Conservation (phyloP, 768 basidiomycete genomes). For the Tricholoma terreum region DNA sequence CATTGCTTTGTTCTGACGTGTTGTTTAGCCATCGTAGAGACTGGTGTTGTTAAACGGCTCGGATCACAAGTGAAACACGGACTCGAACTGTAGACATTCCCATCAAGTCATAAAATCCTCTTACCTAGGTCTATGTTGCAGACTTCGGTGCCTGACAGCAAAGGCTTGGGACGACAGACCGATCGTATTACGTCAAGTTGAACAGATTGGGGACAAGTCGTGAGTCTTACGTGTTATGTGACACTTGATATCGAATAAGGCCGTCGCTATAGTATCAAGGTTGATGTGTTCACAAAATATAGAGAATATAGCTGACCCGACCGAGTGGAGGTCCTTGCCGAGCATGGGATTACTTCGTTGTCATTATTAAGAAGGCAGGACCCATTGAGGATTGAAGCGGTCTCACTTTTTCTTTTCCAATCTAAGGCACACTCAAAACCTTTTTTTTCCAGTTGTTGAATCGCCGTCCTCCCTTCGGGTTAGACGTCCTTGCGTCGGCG, state of each 20-base stretch:
- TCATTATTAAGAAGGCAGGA: slow-evolving; percentile 51
- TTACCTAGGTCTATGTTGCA: slow-evolving; percentile 23
- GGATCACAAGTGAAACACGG: slow-evolving; percentile 71
- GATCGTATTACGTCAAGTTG: slow-evolving; percentile 80
- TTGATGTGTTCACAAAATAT: neutral
- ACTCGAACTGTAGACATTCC: slow-evolving; percentile 63
- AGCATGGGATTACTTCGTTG: slow-evolving; percentile 68
- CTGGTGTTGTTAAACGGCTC: slow-evolving; percentile 60
- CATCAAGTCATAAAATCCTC: neutral
- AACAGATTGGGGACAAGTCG: slow-evolving; percentile 93
- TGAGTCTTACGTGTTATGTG: slow-evolving; percentile 33
- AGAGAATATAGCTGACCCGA: neutral
- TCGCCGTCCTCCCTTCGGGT: slow-evolving; percentile 71
- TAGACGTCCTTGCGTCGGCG: slow-evolving; percentile 58
- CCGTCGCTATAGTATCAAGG: slow-evolving; percentile 9
- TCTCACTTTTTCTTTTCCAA: slow-evolving; percentile 23
- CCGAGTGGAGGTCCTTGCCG: slow-evolving; percentile 62
- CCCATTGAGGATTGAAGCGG: slow-evolving; percentile 62
- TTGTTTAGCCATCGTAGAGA: slow-evolving; percentile 67
- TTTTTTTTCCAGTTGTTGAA: slow-evolving; percentile 58
- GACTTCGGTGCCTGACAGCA: slow-evolving; percentile 73
- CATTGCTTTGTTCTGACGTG: slow-evolving; percentile 1
- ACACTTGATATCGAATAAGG: slow-evolving; percentile 26
- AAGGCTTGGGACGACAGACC: slow-evolving; percentile 93
- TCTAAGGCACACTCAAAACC: neutral